Base-by-base conservation (phyloP, 2,329 filamentous ascomycete species). In the Calonectria crousiana region DNA sequence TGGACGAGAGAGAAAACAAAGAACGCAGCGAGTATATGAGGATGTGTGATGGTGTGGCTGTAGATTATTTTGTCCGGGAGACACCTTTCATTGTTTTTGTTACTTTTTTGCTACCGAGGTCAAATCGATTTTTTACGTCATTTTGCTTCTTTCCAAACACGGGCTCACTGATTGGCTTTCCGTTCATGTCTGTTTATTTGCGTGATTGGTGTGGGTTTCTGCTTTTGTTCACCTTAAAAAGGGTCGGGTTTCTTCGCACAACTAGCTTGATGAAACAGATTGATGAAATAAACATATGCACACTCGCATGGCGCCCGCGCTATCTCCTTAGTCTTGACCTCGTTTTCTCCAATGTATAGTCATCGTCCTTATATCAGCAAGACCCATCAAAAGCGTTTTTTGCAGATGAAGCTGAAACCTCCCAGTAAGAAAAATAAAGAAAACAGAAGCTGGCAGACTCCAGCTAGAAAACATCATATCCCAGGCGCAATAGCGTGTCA, bases 61-160 rank as follows among this genome's bases (percentile, higher is more conserved):
- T 81, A 82, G 75, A 81, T 74, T 77, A 81, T 74, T 62, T 60
- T 80, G 76, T 76, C 73, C 73, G 69, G 74, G 74, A 60, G 75
- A 76, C 73, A 74, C 74, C 62, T 67, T 78, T 81, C 78, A 56
- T 77, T 74, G 73, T 78, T 80, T 66, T 73, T 62, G 28, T 69
- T 76, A 71, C 77, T 60, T 73, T 73, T 73, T 78, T 75, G 56
- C 78, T 67, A 52, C 65, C 74, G 69, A 72, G 70, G 77, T 74
- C 64, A 74, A 78, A 74, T 76, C 62, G 44, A 80, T 69, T 78
- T 69, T 77, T 72, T 60, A 36, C 30, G 75, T 73, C 67, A 53
- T 75, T 60, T 65, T 53, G 53, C 69, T 72, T 65, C 44, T 14
- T 28, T 62, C 41, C 26, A n/a, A 28, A 14, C 28, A 58, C 28